Base-by-base conservation (phyloP, 495 filamentous ascomycete species). In the Penicillium cinerascens region DNA sequence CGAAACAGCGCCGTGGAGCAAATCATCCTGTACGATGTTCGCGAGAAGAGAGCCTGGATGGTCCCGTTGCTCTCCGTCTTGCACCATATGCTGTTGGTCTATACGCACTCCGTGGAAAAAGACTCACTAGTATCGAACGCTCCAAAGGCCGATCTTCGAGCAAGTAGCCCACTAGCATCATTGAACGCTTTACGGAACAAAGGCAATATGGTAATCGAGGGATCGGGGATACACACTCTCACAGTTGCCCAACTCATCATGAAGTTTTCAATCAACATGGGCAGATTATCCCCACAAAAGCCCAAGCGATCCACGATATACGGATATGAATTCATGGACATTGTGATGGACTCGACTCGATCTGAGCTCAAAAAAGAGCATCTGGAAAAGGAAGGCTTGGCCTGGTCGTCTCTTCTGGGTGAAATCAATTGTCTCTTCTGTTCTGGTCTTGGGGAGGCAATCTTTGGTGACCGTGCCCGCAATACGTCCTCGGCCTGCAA, bases 261-360 rank as follows among this genome's bases (percentile, higher is more conserved):
- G 21, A 44, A 44, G 21, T 53, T 53, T 26, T 47, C 51, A 2
- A 20, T 47, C 18, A 53, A 53, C 37, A 16, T 53, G 18, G 27
- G 21, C 16, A 45, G 33, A 38, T 36, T 38, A 3, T 43, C 21
- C 1, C 17, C 44, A 0, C 38, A 47, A 18, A 17, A 38, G 17
- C 44, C 49, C 4, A 47, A 26, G 8, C 23, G 49, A 40, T 17
- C 25, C 16, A 22, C 39, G 3, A 50, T 56, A 4, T 56, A 45
- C 18, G 54, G 54, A 20, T 56, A 56, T 20, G 54, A 56, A 23
- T 50, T 56, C n/a, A 51, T 51, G 47, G 54, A 56, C 20, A 50
- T 56, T 17, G 54, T 45, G 3, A 40, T 44, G n/a, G 54, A 51
- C 6, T 35, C 54, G 26, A 25, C 42, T 16, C 35, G 15, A 13